Evolutionary conservation across 495 filamentous ascomycete species (phyloP).

Genomic region (Pyronema domesticum): DNA sequence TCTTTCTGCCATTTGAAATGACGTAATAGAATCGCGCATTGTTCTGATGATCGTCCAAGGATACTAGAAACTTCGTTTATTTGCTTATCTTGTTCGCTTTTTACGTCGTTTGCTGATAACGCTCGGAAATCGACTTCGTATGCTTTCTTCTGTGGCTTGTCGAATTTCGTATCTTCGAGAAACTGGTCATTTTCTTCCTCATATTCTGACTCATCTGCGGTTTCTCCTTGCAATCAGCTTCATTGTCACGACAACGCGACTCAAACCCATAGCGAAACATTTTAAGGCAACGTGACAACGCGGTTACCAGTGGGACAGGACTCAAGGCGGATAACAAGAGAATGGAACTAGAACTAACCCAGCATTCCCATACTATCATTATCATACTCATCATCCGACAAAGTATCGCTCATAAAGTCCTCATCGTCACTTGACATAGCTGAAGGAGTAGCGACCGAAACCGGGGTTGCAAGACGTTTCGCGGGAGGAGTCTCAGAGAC

Average conservation of each 20-base stretch:
- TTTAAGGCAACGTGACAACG: neutral
- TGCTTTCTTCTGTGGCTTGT: constrained; percentile 49
- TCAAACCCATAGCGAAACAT: constrained; percentile 8
- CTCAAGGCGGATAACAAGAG: neutral
- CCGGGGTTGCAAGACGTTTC: constrained; percentile 29
- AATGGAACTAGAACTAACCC: constrained; percentile 35
- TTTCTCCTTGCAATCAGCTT: constrained; percentile 6
- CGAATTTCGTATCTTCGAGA: constrained; percentile 60
- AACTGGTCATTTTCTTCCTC: constrained; percentile 54
- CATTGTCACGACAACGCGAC: no score
- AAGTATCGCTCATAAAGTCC: constrained; percentile 52
- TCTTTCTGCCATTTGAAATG: constrained; percentile 92
- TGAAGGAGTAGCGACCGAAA: constrained; percentile 41
- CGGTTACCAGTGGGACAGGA: neutral
- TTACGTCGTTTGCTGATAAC: constrained; percentile 59
- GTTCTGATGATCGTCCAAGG: constrained; percentile 68
- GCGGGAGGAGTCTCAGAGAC: constrained; percentile 32
- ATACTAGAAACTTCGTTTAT: constrained; percentile 79
- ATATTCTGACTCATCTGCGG: constrained; percentile 10
- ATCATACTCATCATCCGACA: constrained; percentile 59
- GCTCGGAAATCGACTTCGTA: constrained; percentile 80
- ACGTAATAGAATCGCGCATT: constrained; percentile 71
- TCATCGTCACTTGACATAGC: constrained; percentile 95
- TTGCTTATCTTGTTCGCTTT: constrained; percentile 62
- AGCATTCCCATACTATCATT: constrained; percentile 63